phyloP scores from a whole-genome alignment of 352 stramenopile genomes.

The Phytophthora meadii region DNA sequence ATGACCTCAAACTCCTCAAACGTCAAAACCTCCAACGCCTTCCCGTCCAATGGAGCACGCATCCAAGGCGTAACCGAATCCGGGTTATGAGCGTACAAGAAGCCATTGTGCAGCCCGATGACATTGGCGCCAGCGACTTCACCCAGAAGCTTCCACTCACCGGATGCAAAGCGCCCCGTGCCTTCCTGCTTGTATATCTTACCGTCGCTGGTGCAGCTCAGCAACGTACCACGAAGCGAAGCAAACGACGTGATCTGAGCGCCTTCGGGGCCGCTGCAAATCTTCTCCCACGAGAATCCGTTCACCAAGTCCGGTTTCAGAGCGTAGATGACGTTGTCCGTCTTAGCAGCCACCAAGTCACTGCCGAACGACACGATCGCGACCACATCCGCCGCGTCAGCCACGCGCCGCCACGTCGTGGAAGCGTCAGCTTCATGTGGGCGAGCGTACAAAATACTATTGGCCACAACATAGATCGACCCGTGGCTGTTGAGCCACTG shows the following conservation, averaged over 20 bases:
- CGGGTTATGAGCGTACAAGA: conserved; percentile 62
- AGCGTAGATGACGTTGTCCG: conserved; percentile 60
- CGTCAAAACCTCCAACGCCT: conserved; percentile 56
- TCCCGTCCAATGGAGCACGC: conserved; percentile 52
- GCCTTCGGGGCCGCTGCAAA: conserved; percentile 55
- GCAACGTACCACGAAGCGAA: conserved; percentile 66
- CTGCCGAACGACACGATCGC: conserved; percentile 82
- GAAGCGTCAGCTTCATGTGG: conserved; percentile 55
- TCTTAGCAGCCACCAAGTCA: conserved; percentile 67
- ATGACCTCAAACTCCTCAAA: conserved; percentile 49
- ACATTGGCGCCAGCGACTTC: conserved; percentile 44
- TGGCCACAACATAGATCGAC: conserved; percentile 72
- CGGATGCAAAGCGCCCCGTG: conserved; percentile 63
- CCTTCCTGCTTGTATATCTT: conserved; percentile 77
- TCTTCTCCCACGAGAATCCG: conserved; percentile 51
- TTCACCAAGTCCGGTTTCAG: conserved; percentile 46
- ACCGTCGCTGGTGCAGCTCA: conserved; percentile 67
- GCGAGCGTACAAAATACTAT: conserved; percentile 65
- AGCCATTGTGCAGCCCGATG: conserved; percentile 80
- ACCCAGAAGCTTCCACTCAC: conserved; percentile 65
- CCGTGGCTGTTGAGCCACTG: conserved; percentile 81
- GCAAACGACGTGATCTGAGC: conserved; percentile 63
- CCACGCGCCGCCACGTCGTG: conserved; percentile 52
- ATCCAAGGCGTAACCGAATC: conserved; percentile 42
- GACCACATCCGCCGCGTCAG: conserved; percentile 49